These are phyloP conservation scores for Musa beccarii DNA, from an alignment of 176 grass and related monocot genomes.

Conservation along the genomic window DNA sequence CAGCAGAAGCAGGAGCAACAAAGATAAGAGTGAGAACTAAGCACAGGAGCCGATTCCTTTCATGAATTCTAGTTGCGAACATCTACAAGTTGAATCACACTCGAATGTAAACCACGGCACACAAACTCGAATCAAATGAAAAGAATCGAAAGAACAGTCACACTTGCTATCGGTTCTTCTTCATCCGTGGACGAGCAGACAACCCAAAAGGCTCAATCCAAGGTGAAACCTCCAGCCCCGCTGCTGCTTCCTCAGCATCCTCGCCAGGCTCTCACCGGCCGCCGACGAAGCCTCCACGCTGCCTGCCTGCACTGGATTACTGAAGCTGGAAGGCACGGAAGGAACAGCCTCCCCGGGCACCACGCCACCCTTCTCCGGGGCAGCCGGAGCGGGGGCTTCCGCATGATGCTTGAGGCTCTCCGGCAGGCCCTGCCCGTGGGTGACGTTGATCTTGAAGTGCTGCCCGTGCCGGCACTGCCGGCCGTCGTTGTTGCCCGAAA, in stretches of 20 bases:
- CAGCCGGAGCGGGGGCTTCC: constrained; percentile 35
- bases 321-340: constrained; percentile 41
- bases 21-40: too few species aligned
- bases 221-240: neutral
- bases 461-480: constrained; percentile 84
- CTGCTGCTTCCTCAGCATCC: neutral
- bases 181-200: neutral
- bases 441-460: constrained; percentile 58
- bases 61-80: too few species aligned
- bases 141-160: neutral
- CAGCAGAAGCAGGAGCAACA: too few species aligned
- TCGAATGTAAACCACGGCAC: too few species aligned
- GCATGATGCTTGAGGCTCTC: constrained; percentile 47
- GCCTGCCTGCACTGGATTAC: constrained; percentile 43
- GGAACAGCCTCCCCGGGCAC: constrained; percentile 10
- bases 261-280: neutral
- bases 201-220: neutral
- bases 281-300: neutral
- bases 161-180: neutral
- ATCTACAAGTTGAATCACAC: too few species aligned
- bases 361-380: constrained; percentile 3
- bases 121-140: neutral
- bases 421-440: constrained; percentile 70
- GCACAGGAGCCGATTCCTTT: too few species aligned
- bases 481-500: constrained; percentile 84